Percentiles rank a stretch among this genome's conserved stretches.
phyloP scores from a whole-genome alignment of 192 early-diverging fungal genomes.

The Pilaira anomala region DNA sequence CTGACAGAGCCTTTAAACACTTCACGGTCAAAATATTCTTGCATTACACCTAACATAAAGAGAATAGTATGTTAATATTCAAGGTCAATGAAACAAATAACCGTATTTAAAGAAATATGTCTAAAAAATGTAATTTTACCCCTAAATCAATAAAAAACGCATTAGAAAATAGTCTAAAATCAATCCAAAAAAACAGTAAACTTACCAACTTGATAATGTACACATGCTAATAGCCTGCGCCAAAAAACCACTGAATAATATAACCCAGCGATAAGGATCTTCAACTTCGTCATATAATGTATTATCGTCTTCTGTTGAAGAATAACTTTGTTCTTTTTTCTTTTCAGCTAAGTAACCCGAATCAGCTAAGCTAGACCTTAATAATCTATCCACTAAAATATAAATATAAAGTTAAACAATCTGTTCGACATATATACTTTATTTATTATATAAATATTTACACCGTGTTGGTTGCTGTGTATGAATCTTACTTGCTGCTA shows the following conservation, averaged over 20 bases:
- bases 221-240: slow-evolving; percentile 11
- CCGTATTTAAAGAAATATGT: not conserved
- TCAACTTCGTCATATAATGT: not conserved
- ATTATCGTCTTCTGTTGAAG: not conserved
- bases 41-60: slow-evolving; percentile 33
- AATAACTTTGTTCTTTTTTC: not conserved
- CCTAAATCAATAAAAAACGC: no score
- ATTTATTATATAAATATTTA: not conserved
- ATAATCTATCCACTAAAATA: not conserved
- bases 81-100: not conserved
- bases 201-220: slow-evolving; percentile 10
- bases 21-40: slow-evolving; percentile 29
- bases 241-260: not conserved
- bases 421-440: not conserved
- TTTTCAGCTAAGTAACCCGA: not conserved
- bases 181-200: not conserved
- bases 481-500: not conserved
- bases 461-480: not conserved
- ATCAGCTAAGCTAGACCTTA: not conserved
- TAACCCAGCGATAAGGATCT: not conserved
- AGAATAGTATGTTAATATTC: not conserved
- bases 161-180: no score
- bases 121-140: not conserved
- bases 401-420: not conserved
- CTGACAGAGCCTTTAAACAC: slow-evolving; percentile 15